phyloP scores from a whole-genome alignment of 306 rosid species.

The Malus asiatica region DNA sequence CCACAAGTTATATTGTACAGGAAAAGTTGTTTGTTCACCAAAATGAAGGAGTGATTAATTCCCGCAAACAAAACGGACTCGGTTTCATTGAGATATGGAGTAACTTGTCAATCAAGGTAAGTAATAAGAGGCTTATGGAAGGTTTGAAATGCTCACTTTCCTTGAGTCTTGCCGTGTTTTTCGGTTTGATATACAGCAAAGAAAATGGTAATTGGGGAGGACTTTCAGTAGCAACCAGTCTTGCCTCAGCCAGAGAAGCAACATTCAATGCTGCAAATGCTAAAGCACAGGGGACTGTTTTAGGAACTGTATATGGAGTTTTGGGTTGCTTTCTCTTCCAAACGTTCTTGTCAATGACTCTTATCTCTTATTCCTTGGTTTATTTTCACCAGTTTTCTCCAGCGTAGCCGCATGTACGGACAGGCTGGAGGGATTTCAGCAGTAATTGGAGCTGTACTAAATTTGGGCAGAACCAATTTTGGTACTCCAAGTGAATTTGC shows the following conservation, averaged over 20 bases:
- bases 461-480: conserved; percentile 44
- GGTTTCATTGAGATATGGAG: background rate
- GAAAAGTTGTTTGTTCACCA: background rate
- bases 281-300: conserved; percentile 60
- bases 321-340: conserved; percentile 46
- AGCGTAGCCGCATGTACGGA: conserved; percentile 53
- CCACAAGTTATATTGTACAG: background rate
- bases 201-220: conserved; percentile 53
- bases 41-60: background rate
- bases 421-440: conserved; percentile 68
- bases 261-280: conserved; percentile 51
- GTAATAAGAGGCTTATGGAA: conserved; percentile 19
- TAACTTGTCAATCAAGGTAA: conserved; percentile 8
- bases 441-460: conserved; percentile 48
- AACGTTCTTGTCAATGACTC: conserved; percentile 28
- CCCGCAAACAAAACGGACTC: background rate
- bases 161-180: conserved; percentile 44
- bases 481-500: conserved; percentile 65
- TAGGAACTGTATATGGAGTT: conserved; percentile 62
- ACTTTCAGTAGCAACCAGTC: conserved; percentile 51
- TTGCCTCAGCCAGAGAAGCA: conserved; percentile 47
- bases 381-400: conserved; percentile 58
- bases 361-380: conserved; percentile 65
- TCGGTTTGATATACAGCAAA: conserved; percentile 50
- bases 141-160: conserved; percentile 49